Conservation (phyloP, 108 stramenopile genomes). For the Fragilaria crotonensis region DNA sequence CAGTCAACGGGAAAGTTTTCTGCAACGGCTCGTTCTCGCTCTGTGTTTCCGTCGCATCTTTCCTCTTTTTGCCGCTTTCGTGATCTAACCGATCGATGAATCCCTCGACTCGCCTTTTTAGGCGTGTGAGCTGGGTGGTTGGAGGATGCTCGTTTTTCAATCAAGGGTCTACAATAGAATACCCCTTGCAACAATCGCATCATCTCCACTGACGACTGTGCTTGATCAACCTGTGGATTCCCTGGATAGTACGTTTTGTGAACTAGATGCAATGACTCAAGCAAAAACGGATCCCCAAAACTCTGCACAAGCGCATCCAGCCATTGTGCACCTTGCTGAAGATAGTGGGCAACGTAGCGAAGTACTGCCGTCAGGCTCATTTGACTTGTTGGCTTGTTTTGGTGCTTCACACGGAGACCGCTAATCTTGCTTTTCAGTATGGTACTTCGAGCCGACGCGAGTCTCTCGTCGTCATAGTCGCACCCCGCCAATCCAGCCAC, state of each 20-base stretch:
- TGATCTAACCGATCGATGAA: background rate
- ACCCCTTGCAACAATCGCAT: constrained; percentile 7
- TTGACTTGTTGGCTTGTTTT: constrained; percentile 5
- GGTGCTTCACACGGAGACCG: constrained; percentile 6
- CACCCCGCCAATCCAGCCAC: constrained; percentile 25
- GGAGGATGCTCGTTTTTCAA: constrained; percentile 10
- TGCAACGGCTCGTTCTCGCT: no score
- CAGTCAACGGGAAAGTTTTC: no score
- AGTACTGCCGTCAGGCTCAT: constrained; percentile 8
- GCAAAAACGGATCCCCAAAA: background rate
- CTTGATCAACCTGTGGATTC: constrained; percentile 2
- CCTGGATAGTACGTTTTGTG: constrained; percentile 8
- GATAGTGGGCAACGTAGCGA: constrained; percentile 15
- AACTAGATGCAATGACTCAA: background rate
- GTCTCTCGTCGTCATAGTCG: constrained; percentile 7
- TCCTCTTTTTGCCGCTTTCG: background rate
- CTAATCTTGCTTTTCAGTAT: constrained; percentile 10
- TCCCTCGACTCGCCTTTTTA: background rate
- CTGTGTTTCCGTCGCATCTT: no score
- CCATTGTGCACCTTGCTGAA: background rate
- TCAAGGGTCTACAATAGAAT: constrained; percentile 14
- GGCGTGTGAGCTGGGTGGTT: background rate
- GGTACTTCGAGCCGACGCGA: background rate
- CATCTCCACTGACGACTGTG: constrained; percentile 7
- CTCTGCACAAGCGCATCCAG: constrained; percentile 1